Percentiles rank a stretch among this genome's conserved stretches.
Evolutionary conservation across 352 stramenopile species (phyloP).

Genomic region (Pythium volutum): DNA sequence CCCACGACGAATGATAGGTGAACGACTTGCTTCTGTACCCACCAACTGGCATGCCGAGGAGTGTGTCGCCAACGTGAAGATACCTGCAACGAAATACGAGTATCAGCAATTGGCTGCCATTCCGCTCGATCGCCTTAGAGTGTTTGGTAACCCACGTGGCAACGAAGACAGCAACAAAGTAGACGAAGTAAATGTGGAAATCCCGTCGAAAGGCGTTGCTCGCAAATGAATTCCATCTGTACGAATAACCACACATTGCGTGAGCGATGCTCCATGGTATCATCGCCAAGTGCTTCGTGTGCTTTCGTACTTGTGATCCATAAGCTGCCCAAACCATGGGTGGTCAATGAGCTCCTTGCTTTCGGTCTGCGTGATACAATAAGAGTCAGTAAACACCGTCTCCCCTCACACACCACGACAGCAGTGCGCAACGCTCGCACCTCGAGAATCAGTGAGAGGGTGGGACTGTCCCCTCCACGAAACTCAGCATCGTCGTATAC

Average conservation of each 20-base stretch:
- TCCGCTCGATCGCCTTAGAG: neutral
- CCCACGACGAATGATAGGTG: slow-evolving; percentile 26
- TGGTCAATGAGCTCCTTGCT: slow-evolving; percentile 77
- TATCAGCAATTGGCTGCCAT: neutral
- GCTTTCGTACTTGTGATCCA: slow-evolving; percentile 58
- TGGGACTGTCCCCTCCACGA: slow-evolving; percentile 50
- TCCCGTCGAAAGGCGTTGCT: slow-evolving; percentile 62
- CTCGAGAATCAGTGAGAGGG: slow-evolving; percentile 58
- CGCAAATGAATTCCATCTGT: slow-evolving; percentile 76
- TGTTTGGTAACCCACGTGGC: slow-evolving; percentile 43
- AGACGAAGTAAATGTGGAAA: slow-evolving; percentile 77
- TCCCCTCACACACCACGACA: neutral
- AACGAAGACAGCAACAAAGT: slow-evolving; percentile 71
- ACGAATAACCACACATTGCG: neutral
- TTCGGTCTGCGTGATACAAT: slow-evolving; percentile 42
- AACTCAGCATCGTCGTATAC: slow-evolving; percentile 79
- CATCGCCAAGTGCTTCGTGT: neutral
- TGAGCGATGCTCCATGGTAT: too few relatives aligned
- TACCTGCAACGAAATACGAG: slow-evolving; percentile 38
- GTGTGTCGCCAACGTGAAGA: slow-evolving; percentile 66
- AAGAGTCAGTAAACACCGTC: neutral
- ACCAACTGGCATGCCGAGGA: slow-evolving; percentile 65
- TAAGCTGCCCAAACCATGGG: slow-evolving; percentile 68
- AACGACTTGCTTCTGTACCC: slow-evolving; percentile 68
- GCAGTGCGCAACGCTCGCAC: slow-evolving; percentile 22